These are phyloP conservation scores for Ambrosiella cleistominuta DNA, from an alignment of 2,329 filamentous ascomycete species.

Conservation along the genomic window DNA sequence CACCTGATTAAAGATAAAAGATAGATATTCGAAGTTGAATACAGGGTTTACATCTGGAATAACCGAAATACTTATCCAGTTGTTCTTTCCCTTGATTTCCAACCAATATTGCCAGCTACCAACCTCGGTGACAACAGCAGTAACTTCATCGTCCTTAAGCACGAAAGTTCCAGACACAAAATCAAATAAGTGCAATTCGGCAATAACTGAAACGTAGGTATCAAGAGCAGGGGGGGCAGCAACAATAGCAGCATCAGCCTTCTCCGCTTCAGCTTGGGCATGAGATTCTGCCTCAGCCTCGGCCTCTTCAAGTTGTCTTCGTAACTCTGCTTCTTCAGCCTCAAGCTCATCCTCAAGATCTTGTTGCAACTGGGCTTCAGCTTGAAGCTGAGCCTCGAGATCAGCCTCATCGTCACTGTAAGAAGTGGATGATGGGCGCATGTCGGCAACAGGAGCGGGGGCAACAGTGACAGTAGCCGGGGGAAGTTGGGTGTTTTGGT, in stretches of 20 bases:
- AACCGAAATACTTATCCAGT: constrained; percentile 76
- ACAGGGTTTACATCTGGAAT: constrained; percentile 89
- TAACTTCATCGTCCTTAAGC: constrained; percentile 56
- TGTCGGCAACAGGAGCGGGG: neutral
- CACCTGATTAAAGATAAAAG: constrained; percentile 98
- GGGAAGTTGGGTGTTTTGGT: constrained; percentile 17
- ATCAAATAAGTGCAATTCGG: constrained; percentile 87
- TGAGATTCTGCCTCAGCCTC: constrained; percentile 1
- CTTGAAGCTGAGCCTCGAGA: constrained; percentile 7
- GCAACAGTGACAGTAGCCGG: neutral
- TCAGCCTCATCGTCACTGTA: constrained; percentile 11
- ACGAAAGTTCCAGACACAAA: constrained; percentile 75
- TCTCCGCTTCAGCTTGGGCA: neutral
- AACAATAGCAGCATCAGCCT: neutral
- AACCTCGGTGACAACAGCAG: constrained; percentile 66
- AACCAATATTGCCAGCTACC: constrained; percentile 94
- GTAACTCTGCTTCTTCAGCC: constrained; percentile 28
- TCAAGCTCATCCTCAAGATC: constrained; percentile 26
- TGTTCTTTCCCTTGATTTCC: constrained; percentile 59
- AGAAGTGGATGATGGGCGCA: constrained; percentile 11
- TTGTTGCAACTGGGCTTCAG: constrained; percentile 8
- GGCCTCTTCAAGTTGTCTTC: constrained; percentile 1
- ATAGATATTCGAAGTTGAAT: constrained; percentile 98
- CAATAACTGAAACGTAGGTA: constrained; percentile 55
- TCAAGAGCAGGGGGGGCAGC: constrained; percentile 46